Conservation (phyloP, 2,329 filamentous ascomycete species). For the Cytospora mali region DNA sequence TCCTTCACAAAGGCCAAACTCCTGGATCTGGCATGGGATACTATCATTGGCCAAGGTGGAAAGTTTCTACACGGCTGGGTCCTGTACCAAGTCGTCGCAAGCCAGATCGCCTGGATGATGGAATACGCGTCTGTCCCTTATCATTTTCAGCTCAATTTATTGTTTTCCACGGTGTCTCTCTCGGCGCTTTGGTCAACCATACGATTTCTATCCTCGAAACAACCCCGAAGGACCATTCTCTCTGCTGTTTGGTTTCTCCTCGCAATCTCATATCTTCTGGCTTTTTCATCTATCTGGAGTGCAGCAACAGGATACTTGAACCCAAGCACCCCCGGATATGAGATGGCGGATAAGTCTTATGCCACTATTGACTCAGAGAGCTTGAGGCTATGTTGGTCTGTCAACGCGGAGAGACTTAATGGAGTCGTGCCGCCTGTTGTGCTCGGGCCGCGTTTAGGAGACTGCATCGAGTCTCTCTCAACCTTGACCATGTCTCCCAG, state of each 20-base stretch:
- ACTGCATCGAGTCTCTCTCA: not conserved
- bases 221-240: constrained; percentile 7
- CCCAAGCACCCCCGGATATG: constrained; percentile 14
- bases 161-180: constrained; percentile 13
- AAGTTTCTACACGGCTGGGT: constrained; percentile 13
- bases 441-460: not conserved
- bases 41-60: constrained; percentile 11
- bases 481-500: not conserved
- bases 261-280: constrained; percentile 16
- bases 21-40: constrained; percentile 19
- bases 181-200: constrained; percentile 11
- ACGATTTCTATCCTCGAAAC: not conserved
- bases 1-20: constrained; percentile 16
- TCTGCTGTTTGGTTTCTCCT: constrained; percentile 20
- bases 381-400: constrained; percentile 5
- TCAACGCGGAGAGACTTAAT: constrained; percentile 1
- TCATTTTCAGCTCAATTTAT: constrained; percentile 13
- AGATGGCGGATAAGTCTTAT: constrained; percentile 9
- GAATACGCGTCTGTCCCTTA: constrained; percentile 16
- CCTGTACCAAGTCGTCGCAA: constrained; percentile 11
- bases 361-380: constrained; percentile 2
- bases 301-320: constrained; percentile 16
- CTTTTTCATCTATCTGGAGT: constrained; percentile 16
- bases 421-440: constrained; percentile 2
- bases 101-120: constrained; percentile 20